These are phyloP conservation scores for Monosporozyma servazzii DNA, from an alignment of 805 yeast species.

Conservation along the genomic window DNA sequence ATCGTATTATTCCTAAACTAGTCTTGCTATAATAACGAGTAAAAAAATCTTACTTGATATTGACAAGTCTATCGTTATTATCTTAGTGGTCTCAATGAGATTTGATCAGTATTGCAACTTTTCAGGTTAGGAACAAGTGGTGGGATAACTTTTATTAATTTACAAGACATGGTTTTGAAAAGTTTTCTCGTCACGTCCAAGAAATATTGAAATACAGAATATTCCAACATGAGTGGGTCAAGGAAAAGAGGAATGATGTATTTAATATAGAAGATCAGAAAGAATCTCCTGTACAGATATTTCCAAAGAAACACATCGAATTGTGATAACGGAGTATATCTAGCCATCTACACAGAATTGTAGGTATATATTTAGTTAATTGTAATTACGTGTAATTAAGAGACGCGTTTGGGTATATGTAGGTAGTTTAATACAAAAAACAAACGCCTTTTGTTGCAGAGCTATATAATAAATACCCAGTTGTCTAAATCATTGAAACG, in stretches of 20 bases:
- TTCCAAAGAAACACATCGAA: background rate
- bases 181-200: conserved; percentile 2
- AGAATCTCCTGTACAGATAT: background rate
- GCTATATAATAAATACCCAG: too few species aligned
- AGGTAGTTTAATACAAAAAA: background rate
- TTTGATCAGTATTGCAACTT: background rate
- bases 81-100: background rate
- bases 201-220: background rate
- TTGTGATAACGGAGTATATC: background rate
- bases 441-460: background rate
- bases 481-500: background rate
- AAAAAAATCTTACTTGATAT: background rate
- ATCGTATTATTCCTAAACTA: background rate
- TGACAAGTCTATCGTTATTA: background rate
- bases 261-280: background rate
- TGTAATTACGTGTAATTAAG: background rate
- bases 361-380: background rate
- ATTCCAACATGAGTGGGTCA: background rate
- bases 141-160: background rate
- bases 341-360: background rate
- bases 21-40: background rate
- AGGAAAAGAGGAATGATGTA: background rate
- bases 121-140: background rate
- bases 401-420: background rate
- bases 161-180: background rate